Conservation (phyloP, 2,329 filamentous ascomycete species). For the Alternaria hordeiaustralica region DNA sequence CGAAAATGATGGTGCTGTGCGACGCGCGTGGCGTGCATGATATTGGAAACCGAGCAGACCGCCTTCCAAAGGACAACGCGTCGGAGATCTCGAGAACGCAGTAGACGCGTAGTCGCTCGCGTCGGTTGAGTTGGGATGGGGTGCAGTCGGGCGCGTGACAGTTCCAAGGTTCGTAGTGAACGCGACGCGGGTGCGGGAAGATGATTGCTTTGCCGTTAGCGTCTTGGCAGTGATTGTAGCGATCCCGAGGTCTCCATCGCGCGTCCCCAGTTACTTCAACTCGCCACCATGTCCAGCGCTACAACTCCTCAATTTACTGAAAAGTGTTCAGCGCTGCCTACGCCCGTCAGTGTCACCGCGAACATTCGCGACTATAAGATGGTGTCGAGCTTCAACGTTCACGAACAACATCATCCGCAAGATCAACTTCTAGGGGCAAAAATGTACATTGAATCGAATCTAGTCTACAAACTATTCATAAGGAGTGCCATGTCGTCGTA, state of each 20-base stretch:
- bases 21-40: background rate
- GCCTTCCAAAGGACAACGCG: background rate
- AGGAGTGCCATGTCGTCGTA: slow-evolving; percentile 1
- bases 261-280: too few relatives aligned
- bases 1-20: background rate
- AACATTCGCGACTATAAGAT: too few relatives aligned
- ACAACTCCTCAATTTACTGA: background rate
- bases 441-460: background rate
- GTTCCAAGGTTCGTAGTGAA: too few relatives aligned
- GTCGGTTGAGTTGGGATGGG: too few relatives aligned
- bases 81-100: background rate
- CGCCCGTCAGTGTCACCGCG: too few relatives aligned
- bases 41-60: background rate
- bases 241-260: too few relatives aligned
- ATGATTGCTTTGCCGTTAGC: background rate
- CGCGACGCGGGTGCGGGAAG: background rate
- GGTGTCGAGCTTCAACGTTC: background rate
- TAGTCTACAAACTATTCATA: background rate
- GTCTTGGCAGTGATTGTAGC: background rate
- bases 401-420: fast-evolving
- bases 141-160: background rate
- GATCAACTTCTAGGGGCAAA: background rate
- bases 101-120: background rate
- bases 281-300: background rate
- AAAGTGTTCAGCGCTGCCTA: background rate